Evolutionary conservation across 805 yeast species (phyloP).

Genomic region (Helenozyma rhizophorensis): DNA sequence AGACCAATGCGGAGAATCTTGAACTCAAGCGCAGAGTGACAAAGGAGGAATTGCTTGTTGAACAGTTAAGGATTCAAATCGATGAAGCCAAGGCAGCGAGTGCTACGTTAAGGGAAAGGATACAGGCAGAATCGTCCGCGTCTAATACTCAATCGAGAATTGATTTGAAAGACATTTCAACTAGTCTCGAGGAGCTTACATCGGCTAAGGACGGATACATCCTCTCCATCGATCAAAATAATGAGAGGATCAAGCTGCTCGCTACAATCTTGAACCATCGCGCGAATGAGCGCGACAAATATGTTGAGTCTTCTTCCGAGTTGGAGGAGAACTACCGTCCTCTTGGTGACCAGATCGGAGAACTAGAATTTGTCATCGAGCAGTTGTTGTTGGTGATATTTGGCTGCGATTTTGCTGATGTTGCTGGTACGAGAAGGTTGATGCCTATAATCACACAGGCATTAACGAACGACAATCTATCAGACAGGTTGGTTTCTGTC

Average conservation of each 20-base stretch:
- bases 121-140: conserved; percentile 1
- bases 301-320: conserved; percentile 7
- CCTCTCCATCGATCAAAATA: conserved; percentile 3
- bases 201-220: conserved; percentile 5
- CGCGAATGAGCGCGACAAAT: conserved; percentile 9
- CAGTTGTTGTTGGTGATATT: conserved; percentile 67
- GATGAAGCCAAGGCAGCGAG: conserved; percentile 2
- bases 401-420: conserved; percentile 83
- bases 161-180: conserved; percentile 8
- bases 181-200: conserved; percentile 6
- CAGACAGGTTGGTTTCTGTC: conserved; percentile 50
- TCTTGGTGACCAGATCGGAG: conserved; percentile 45
- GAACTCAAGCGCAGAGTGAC: conserved; percentile 8
- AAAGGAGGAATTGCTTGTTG: conserved; percentile 7
- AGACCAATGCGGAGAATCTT: conserved; percentile 6
- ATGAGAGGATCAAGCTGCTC: conserved; percentile 6
- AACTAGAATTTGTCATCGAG: conserved; percentile 66
- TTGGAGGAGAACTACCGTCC: conserved; percentile 21
- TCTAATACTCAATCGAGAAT: conserved; percentile 5
- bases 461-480: conserved; percentile 52
- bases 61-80: conserved; percentile 5
- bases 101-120: conserved; percentile 13
- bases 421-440: conserved; percentile 80
- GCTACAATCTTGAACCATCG: conserved; percentile 11
- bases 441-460: conserved; percentile 45